These are phyloP conservation scores for Carex kokanica DNA, from an alignment of 176 grass and related monocot species.

Conservation along the genomic window DNA sequence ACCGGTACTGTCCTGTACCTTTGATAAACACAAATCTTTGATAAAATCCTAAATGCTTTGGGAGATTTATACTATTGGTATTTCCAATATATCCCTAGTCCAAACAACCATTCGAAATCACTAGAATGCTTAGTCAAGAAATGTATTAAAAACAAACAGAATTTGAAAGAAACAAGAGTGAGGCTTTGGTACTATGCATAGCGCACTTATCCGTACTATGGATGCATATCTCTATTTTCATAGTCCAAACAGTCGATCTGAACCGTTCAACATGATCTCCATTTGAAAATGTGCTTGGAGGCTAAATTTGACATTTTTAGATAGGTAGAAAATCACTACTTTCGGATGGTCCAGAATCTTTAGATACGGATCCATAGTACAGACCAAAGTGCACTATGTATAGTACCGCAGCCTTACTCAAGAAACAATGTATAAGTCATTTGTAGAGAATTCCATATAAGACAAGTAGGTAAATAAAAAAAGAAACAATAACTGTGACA, in stretches of 20 bases:
- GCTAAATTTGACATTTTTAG: too few relatives aligned
- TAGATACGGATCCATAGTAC: too few relatives aligned
- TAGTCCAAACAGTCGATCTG: too few relatives aligned
- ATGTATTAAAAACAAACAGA: background rate
- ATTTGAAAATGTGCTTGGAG: too few relatives aligned
- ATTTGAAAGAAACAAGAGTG: background rate
- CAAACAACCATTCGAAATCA: background rate
- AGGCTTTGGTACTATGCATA: too few relatives aligned
- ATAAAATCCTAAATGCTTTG: background rate
- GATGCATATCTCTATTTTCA: too few relatives aligned
- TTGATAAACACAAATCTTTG: background rate
- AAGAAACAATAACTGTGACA: constrained; percentile 23
- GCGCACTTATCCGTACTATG: too few relatives aligned
- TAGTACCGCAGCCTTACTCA: too few relatives aligned
- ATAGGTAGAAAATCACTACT: too few relatives aligned
- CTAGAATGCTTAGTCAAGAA: background rate
- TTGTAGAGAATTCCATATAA: background rate
- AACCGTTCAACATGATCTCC: too few relatives aligned
- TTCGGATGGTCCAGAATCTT: too few relatives aligned
- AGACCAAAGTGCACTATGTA: too few relatives aligned
- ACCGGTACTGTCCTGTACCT: background rate
- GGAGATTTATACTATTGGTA: background rate
- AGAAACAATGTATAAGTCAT: background rate
- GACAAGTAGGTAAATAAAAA: background rate
- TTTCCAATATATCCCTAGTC: background rate